phyloP scores from a whole-genome alignment of 2,329 filamentous ascomycete species.

The Claviceps sp. region DNA sequence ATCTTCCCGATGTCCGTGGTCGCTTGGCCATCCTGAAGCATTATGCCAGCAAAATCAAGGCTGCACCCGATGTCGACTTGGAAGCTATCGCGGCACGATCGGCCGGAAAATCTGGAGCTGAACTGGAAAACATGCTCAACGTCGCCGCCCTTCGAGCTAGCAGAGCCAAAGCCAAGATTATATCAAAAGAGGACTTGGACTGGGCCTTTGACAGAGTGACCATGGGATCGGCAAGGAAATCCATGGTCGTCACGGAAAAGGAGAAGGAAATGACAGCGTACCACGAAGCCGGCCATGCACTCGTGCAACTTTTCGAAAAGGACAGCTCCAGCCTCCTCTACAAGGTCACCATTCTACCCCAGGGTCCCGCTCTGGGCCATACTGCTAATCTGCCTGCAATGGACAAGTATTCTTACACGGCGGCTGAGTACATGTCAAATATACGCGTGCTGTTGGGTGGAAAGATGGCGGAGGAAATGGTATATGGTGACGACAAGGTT shows the following conservation, averaged over 20 bases:
- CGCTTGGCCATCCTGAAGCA: slow-evolving; percentile 88
- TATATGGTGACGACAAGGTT: slow-evolving; percentile 83
- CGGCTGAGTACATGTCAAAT: slow-evolving; percentile 65
- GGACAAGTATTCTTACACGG: slow-evolving; percentile 83
- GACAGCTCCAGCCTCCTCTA: slow-evolving; percentile 68
- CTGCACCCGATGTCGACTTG: slow-evolving; percentile 67
- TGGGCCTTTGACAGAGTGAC: slow-evolving; percentile 98
- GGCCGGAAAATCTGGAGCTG: slow-evolving; percentile 84
- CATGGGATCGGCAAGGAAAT: slow-evolving; percentile 88
- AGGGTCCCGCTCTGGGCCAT: slow-evolving; percentile 73
- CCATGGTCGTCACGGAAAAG: slow-evolving; percentile 78
- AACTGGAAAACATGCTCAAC: slow-evolving; percentile 93
- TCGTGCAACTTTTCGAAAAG: slow-evolving; percentile 70
- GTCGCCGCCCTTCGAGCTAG: slow-evolving; percentile 92
- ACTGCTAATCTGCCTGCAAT: slow-evolving; percentile 82
- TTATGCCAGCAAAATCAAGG: slow-evolving; percentile 83
- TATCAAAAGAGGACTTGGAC: slow-evolving; percentile 72
- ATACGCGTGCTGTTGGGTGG: slow-evolving; percentile 77
- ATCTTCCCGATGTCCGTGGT: slow-evolving; percentile 82
- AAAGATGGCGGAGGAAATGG: slow-evolving; percentile 80
- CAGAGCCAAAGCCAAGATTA: slow-evolving; percentile 62
- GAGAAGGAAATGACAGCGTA: slow-evolving; percentile 95
- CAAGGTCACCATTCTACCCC: slow-evolving; percentile 93
- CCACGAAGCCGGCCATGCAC: slow-evolving; percentile 88
- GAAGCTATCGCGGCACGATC: slow-evolving; percentile 76